These are phyloP conservation scores for Quercus engelmannii DNA, from an alignment of 306 rosid genomes.

Conservation along the genomic window DNA sequence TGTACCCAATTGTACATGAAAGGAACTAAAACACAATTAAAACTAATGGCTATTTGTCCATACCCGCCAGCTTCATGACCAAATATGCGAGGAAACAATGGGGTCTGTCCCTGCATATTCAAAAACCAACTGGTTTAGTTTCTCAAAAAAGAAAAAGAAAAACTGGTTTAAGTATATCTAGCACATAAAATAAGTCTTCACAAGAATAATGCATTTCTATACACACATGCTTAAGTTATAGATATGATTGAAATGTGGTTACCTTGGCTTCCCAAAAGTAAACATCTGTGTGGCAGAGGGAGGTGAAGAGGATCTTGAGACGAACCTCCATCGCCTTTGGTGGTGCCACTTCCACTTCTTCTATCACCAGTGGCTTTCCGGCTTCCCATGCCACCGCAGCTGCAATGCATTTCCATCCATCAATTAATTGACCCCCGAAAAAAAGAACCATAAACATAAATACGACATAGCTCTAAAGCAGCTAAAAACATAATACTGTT, in stretches of 20 bases:
- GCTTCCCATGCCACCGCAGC: slow-evolving; percentile 58
- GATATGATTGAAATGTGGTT: too few species aligned
- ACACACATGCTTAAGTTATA: neutral
- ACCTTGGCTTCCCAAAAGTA: slow-evolving; percentile 55
- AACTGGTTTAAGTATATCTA: too few species aligned
- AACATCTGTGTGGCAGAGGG: slow-evolving; percentile 48
- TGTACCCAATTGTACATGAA: too few species aligned
- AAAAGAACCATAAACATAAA: too few species aligned
- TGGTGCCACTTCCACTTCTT: slow-evolving; percentile 49
- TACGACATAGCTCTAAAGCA: too few species aligned
- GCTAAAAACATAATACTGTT: too few species aligned
- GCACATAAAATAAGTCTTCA: too few species aligned
- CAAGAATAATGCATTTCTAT: neutral
- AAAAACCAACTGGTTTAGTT: too few species aligned
- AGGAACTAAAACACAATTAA: neutral
- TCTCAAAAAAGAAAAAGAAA: too few species aligned
- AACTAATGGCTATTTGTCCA: neutral
- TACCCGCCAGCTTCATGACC: slow-evolving; percentile 98
- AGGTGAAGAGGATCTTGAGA: slow-evolving; percentile 43
- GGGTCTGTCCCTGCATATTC: slow-evolving; percentile 63
- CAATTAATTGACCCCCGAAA: too few species aligned
- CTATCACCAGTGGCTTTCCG: slow-evolving; percentile 45
- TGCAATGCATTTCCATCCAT: neutral
- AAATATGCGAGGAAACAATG: slow-evolving; percentile 81
- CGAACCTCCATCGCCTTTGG: slow-evolving; percentile 44